Evolutionary conservation across 2,329 filamentous ascomycete species (phyloP).

Genomic region (Penicillium frequentans): DNA sequence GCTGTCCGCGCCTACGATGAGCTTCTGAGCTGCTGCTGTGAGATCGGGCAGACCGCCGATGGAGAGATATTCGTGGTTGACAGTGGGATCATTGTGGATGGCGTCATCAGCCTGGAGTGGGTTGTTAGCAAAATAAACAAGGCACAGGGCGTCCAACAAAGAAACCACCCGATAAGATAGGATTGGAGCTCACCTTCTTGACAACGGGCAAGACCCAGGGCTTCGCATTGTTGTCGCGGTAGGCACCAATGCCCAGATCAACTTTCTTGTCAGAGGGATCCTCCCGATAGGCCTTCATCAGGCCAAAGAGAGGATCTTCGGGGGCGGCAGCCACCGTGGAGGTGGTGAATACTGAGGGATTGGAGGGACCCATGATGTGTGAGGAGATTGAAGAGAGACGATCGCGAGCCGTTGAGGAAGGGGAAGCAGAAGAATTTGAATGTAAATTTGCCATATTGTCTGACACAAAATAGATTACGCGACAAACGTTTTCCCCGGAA

Average conservation of each 20-base stretch:
- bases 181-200: constrained; percentile 69
- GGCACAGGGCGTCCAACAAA: background rate
- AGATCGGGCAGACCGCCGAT: constrained; percentile 86
- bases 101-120: constrained; percentile 77
- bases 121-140: background rate
- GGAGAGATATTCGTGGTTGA: constrained; percentile 98
- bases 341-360: constrained; percentile 69
- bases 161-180: background rate
- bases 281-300: constrained; percentile 83
- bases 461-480: background rate
- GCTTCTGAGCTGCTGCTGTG: constrained; percentile 84
- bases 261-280: constrained; percentile 79
- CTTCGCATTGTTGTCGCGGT: constrained; percentile 92
- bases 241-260: constrained; percentile 92
- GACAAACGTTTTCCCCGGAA: constrained; percentile 17
- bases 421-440: constrained; percentile 7
- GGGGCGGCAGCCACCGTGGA: constrained; percentile 83
- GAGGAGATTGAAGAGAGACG: constrained; percentile 36
- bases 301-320: constrained; percentile 90
- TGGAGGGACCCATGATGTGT: constrained; percentile 66
- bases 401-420: constrained; percentile 23
- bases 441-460: constrained; percentile 20
- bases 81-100: constrained; percentile 79
- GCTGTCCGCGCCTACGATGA: constrained; percentile 78
- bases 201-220: constrained; percentile 97